Conservation (phyloP, 2,329 filamentous ascomycete genomes). For the Colletotrichum sp. region DNA sequence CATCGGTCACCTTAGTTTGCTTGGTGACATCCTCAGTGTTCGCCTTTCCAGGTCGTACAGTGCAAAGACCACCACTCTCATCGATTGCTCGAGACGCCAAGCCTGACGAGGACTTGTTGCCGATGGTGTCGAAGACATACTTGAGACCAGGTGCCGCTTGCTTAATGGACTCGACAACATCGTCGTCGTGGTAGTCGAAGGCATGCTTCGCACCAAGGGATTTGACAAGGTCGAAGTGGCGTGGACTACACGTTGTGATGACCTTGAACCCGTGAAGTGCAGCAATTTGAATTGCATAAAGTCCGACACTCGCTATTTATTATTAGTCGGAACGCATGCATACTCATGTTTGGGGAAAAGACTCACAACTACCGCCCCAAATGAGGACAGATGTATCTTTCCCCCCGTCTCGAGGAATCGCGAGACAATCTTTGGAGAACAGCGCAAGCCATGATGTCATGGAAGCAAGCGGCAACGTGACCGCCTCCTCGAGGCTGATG, state of each 20-base stretch:
- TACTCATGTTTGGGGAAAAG: rapidly evolving
- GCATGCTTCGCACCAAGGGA: conserved; percentile 35
- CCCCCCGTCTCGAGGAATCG: conserved; percentile 28
- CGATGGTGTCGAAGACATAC: conserved; percentile 48
- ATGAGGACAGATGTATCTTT: conserved; percentile 34
- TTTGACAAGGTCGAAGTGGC: conserved; percentile 34
- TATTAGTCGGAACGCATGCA: background rate
- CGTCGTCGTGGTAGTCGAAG: conserved; percentile 43
- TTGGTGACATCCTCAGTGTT: conserved; percentile 38
- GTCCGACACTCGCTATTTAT: conserved; percentile 38
- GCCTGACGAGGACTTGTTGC: conserved; percentile 37
- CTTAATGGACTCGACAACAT: conserved; percentile 39
- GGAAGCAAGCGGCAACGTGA: conserved; percentile 42
- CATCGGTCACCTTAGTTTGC: conserved; percentile 39
- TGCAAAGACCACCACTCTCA: conserved; percentile 34
- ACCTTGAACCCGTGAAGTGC: conserved; percentile 33
- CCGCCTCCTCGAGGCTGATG: conserved; percentile 34
- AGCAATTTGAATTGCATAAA: conserved; percentile 40
- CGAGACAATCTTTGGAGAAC: conserved; percentile 40
- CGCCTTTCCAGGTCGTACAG: conserved; percentile 43
- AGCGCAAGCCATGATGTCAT: conserved; percentile 43
- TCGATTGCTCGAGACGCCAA: conserved; percentile 33
- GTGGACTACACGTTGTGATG: conserved; percentile 38
- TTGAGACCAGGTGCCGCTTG: conserved; percentile 33
- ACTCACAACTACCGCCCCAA: conserved; percentile 48